Conservation (phyloP, 257 asterid genomes). For the Nyctanthes arbortristis region DNA sequence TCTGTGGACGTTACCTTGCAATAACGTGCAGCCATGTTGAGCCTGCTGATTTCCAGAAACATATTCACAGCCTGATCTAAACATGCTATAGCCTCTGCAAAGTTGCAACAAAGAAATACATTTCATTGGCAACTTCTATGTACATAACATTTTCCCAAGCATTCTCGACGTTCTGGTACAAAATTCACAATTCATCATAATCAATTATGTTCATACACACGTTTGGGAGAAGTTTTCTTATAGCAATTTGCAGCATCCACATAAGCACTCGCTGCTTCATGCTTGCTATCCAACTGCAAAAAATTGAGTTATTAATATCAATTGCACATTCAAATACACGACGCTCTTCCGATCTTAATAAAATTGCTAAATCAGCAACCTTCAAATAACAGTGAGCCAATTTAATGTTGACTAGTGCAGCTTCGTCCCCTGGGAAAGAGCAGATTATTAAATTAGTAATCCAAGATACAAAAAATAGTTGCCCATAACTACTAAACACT, state of each 20-base stretch:
- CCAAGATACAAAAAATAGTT: not conserved
- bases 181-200: not conserved
- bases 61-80: conserved; percentile 43
- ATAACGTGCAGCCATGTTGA: conserved; percentile 43
- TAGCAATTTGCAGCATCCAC: conserved; percentile 51
- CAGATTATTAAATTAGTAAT: not conserved
- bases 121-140: conserved; percentile 3
- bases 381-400: conserved; percentile 41
- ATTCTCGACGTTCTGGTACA: not conserved
- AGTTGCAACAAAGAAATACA: conserved; percentile 6
- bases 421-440: conserved; percentile 49
- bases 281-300: conserved; percentile 44
- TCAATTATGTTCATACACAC: conserved; percentile 25
- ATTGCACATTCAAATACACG: too few relatives aligned
- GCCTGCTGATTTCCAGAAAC: conserved; percentile 33
- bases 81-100: conserved; percentile 42
- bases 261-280: conserved; percentile 54
- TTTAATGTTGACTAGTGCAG: conserved; percentile 42
- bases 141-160: not conserved
- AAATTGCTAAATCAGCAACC: conserved; percentile 27
- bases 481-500: not conserved
- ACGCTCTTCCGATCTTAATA: conserved; percentile 5
- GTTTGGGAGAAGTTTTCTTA: conserved; percentile 44
- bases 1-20: conserved; percentile 30
- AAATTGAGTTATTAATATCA: conserved; percentile 9